Evolutionary conservation across 192 early-diverging fungal genomes (phyloP).

Genomic region (Lunasporangiospora selenospora): DNA sequence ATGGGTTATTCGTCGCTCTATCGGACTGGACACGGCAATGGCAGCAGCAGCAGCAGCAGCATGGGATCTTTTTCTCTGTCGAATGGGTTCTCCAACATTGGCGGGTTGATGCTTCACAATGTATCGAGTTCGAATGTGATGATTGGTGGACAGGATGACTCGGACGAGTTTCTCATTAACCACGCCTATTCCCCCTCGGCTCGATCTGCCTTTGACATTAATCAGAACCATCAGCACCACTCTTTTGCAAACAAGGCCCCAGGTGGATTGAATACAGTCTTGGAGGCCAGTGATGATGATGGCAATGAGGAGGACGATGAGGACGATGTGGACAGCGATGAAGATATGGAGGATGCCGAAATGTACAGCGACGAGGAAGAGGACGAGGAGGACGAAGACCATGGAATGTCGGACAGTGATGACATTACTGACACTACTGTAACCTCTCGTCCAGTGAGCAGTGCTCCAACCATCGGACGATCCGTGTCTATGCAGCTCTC

Average conservation of each 20-base stretch:
- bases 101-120: conserved; percentile 10
- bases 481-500: too few species aligned
- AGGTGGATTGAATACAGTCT: too few species aligned
- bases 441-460: too few species aligned
- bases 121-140: conserved; percentile 9
- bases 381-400: not conserved
- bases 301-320: conserved; percentile 20
- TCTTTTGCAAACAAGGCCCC: too few species aligned
- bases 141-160: conserved; percentile 28
- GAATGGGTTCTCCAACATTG: conserved; percentile 15
- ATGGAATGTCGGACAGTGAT: not conserved
- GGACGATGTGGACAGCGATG: conserved; percentile 45
- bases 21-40: conserved; percentile 29
- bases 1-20: too few species aligned
- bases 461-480: too few species aligned
- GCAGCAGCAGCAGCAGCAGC: too few species aligned
- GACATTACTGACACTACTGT: too few species aligned
- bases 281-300: conserved; percentile 21
- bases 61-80: conserved; percentile 35
- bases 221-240: too few species aligned
- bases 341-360: conserved; percentile 7
- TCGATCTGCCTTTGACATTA: too few species aligned
- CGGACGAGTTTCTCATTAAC: conserved; percentile 21
- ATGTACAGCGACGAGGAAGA: conserved; percentile 7
- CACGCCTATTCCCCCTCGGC: conserved; percentile 18